These are phyloP conservation scores for Artemisia argyi DNA, from an alignment of 129 eudicot species.

Conservation along the genomic window DNA sequence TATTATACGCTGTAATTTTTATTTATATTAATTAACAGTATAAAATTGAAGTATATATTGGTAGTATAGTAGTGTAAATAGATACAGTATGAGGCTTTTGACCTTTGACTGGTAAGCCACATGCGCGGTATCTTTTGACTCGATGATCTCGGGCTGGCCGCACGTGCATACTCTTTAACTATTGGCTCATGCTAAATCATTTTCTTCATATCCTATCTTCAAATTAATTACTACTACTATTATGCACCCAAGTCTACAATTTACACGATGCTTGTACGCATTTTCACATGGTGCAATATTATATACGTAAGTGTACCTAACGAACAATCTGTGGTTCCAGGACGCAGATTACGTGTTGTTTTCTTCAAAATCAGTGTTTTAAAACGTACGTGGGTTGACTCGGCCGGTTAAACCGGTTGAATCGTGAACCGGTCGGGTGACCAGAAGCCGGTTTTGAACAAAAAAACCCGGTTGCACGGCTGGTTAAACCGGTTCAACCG, in stretches of 20 bases:
- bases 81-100: conserved; percentile 62
- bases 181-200: conserved; percentile 28
- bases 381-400: too few relatives aligned
- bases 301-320: not conserved
- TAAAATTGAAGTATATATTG: too few relatives aligned
- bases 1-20: conserved; percentile 24
- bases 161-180: conserved; percentile 69
- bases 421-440: too few relatives aligned
- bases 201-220: conserved; percentile 1
- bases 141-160: conserved; percentile 57
- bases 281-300: conserved; percentile 20
- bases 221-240: not conserved
- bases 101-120: conserved; percentile 86
- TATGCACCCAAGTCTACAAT: conserved; percentile 10
- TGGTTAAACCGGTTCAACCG: too few relatives aligned
- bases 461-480: too few relatives aligned
- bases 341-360: not conserved
- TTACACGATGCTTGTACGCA: conserved; percentile 18
- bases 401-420: too few relatives aligned
- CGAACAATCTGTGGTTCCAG: not conserved
- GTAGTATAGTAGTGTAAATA: conserved; percentile 9
- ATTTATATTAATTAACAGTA: not conserved
- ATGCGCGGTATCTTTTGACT: conserved; percentile 94
- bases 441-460: too few relatives aligned
- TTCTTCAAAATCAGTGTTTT: too few relatives aligned